Evolutionary conservation across 164 flowering plant species (phyloP).

Genomic region (Kingdonia uniflora): DNA sequence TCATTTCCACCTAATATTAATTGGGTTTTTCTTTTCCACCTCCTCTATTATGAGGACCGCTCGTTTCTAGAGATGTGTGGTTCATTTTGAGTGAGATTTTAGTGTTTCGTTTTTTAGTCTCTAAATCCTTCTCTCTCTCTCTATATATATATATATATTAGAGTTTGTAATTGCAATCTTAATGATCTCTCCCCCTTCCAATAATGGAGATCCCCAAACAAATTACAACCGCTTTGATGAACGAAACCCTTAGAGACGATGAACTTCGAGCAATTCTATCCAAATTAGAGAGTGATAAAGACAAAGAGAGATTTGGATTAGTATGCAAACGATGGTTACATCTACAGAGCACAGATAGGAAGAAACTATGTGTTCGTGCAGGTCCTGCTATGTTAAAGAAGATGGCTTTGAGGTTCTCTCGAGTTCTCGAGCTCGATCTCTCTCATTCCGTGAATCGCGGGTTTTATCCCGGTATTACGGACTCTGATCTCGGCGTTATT

Average conservation of each 20-base stretch:
- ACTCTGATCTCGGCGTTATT: conserved; percentile 71
- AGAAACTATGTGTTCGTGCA: conserved; percentile 77
- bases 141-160: no score
- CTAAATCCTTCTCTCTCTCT: no score
- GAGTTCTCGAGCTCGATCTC: conserved; percentile 56
- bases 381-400: conserved; percentile 74
- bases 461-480: conserved; percentile 80
- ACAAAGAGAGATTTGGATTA: conserved; percentile 66
- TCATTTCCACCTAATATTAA: no score
- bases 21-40: no score
- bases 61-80: no score
- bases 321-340: conserved; percentile 90
- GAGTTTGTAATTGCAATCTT: no score
- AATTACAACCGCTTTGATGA: no score
- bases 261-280: conserved; percentile 61
- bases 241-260: conserved; percentile 71
- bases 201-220: no score
- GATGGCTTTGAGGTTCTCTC: conserved; percentile 62
- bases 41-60: no score
- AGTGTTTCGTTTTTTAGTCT: no score
- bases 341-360: conserved; percentile 80
- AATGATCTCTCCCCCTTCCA: no score
- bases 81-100: no score
- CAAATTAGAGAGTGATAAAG: conserved; percentile 46
- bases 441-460: conserved; percentile 80